These are phyloP conservation scores for Penicillium argentinense DNA, from an alignment of 495 filamentous ascomycete genomes.

Conservation along the genomic window DNA sequence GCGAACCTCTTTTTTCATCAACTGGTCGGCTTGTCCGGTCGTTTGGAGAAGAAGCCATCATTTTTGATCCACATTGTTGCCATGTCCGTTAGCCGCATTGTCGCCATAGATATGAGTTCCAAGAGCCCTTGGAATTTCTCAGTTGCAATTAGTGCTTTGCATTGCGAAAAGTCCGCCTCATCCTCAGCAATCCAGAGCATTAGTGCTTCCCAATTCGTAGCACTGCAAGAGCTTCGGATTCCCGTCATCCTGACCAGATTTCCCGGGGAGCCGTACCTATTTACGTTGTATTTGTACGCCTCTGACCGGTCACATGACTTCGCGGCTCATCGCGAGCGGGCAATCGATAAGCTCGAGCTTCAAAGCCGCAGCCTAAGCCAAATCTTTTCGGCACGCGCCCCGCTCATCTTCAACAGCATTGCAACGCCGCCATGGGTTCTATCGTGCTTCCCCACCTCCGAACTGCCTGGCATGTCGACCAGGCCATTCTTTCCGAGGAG, in stretches of 20 bases:
- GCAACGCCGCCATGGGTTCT: slow-evolving; percentile 69
- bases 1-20: slow-evolving; percentile 72
- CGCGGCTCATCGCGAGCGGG: slow-evolving; percentile 17
- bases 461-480: slow-evolving; percentile 95
- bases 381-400: slow-evolving; percentile 1
- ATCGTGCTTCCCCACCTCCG: slow-evolving; percentile 90
- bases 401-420: neutral
- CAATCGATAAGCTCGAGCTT: slow-evolving; percentile 24
- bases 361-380: no score
- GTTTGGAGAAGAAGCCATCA: slow-evolving; percentile 59
- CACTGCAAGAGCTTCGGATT: no score
- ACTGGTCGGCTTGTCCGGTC: slow-evolving; percentile 55
- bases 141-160: no score
- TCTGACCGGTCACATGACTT: slow-evolving; percentile 18
- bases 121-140: no score
- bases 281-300: neutral
- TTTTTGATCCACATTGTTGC: neutral
- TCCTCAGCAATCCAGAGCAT: no score
- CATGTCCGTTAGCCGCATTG: no score
- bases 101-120: no score
- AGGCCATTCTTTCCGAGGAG: slow-evolving; percentile 89
- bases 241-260: no score
- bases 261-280: no score
- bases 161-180: no score
- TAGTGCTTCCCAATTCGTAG: no score